phyloP scores from a whole-genome alignment of 1,284 basidiomycete genomes.

The Austroboletus novae-zelandiae region DNA sequence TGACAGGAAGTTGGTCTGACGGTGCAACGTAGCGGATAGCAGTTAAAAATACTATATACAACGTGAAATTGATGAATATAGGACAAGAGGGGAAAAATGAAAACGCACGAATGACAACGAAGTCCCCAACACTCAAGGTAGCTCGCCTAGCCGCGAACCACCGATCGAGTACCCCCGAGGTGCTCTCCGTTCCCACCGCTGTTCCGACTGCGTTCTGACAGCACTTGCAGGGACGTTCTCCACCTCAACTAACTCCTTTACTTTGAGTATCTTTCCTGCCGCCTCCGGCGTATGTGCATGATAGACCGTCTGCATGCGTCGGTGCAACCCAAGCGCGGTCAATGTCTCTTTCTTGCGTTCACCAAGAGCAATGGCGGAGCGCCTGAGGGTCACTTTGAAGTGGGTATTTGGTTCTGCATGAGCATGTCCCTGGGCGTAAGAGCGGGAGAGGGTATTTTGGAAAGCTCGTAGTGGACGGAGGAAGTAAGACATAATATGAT shows the following conservation, averaged over 20 bases:
- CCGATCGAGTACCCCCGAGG: constrained; percentile 63
- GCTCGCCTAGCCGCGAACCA: constrained; percentile 15
- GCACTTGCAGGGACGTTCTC: constrained; percentile 69
- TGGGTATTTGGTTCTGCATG: constrained; percentile 52
- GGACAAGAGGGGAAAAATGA: not conserved
- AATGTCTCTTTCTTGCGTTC: constrained; percentile 71
- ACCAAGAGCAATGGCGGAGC: constrained; percentile 80
- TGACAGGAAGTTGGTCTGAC: too few species aligned
- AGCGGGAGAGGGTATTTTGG: constrained; percentile 8
- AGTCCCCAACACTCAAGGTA: constrained; percentile 15
- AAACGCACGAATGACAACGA: constrained; percentile 9
- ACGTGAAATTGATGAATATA: constrained; percentile 1
- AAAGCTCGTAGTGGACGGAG: constrained; percentile 4
- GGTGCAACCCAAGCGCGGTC: constrained; percentile 72
- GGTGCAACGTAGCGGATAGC: too few species aligned
- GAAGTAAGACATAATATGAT: constrained; percentile 18
- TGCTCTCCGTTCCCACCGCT: constrained; percentile 61
- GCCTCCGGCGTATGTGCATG: constrained; percentile 68
- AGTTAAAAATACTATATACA: too few species aligned
- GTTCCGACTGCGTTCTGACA: constrained; percentile 65
- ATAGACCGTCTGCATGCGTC: constrained; percentile 81
- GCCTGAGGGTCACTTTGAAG: constrained; percentile 80
- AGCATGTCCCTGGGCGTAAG: constrained; percentile 3
- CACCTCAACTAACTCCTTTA: constrained; percentile 88
- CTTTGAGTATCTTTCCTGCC: constrained; percentile 77